These are phyloP conservation scores for Trypanosoma grayi DNA, from an alignment of 208 protist genomes.

Conservation along the genomic window DNA sequence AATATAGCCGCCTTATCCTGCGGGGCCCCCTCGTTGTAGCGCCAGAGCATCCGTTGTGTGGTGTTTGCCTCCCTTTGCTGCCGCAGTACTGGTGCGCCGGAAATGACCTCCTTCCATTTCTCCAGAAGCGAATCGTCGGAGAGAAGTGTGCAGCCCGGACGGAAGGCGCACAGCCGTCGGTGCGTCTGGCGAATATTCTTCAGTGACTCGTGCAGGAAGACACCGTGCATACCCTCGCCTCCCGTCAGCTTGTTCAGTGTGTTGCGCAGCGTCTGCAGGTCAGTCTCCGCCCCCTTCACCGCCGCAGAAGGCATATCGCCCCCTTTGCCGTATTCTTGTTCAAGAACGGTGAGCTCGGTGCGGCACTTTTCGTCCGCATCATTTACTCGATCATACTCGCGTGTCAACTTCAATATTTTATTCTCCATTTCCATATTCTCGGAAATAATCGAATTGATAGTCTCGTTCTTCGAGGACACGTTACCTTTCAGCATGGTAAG, in stretches of 20 bases:
- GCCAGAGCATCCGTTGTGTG: slow-evolving; percentile 18
- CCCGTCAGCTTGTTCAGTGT: slow-evolving; percentile 12
- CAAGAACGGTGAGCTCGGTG: background rate
- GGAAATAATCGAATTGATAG: background rate
- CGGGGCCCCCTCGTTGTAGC: slow-evolving; percentile 2
- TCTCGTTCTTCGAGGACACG: background rate
- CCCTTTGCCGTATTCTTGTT: background rate
- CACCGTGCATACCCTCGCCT: slow-evolving; percentile 18
- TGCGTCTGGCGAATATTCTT: background rate
- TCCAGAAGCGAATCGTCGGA: slow-evolving; percentile 12
- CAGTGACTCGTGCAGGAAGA: background rate
- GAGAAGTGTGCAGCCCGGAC: slow-evolving; percentile 19
- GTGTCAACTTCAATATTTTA: background rate
- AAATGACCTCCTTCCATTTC: background rate
- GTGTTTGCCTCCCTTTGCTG: background rate
- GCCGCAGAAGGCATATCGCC: background rate
- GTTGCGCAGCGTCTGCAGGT: background rate
- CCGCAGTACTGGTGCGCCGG: background rate
- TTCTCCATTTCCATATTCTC: slow-evolving; percentile 1
- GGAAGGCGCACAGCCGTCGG: background rate
- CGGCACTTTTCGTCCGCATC: slow-evolving; percentile 11
- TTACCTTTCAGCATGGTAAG: background rate
- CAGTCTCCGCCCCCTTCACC: slow-evolving; percentile 8
- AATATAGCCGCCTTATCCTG: slow-evolving; percentile 5
- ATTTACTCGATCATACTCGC: background rate